Percentiles rank a stretch among this genome's conserved stretches.
Conservation (phyloP, 2,329 filamentous ascomycete species). For the Exophiala mesophila region DNA sequence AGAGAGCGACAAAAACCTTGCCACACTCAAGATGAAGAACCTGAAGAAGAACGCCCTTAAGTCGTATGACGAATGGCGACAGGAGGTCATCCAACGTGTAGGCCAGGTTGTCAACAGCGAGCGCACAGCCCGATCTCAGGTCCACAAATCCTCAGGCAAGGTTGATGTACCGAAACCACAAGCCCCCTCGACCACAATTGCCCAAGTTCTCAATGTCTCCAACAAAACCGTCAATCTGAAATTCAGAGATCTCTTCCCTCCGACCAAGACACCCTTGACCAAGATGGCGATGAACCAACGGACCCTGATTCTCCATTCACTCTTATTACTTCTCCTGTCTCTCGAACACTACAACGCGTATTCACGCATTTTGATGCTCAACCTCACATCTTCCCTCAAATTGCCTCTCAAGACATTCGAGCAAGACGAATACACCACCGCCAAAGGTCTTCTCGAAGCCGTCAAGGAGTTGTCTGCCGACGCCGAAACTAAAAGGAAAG, state of each 20-base stretch:
- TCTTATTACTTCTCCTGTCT: slow-evolving; percentile 68
- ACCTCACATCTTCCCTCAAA: slow-evolving; percentile 66
- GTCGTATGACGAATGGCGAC: slow-evolving; percentile 78
- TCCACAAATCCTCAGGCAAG: slow-evolving; percentile 26
- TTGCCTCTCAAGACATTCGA: slow-evolving; percentile 61
- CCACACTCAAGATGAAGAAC: slow-evolving; percentile 27
- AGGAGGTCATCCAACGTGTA: slow-evolving; percentile 63
- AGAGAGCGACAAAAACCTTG: slow-evolving; percentile 36
- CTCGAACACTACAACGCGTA: slow-evolving; percentile 72
- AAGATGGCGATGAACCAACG: slow-evolving; percentile 58
- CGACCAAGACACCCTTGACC: slow-evolving; percentile 57
- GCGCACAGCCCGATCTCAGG: slow-evolving; percentile 39
- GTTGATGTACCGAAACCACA: slow-evolving; percentile 11
- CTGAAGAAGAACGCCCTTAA: slow-evolving; percentile 64
- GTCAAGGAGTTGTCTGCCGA: slow-evolving; percentile 74
- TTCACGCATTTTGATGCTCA: slow-evolving; percentile 65
- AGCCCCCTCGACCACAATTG: slow-evolving; percentile 10
- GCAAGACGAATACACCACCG: slow-evolving; percentile 69
- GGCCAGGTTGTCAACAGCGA: slow-evolving; percentile 60
- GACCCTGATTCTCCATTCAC: slow-evolving; percentile 63
- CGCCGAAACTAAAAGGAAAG: slow-evolving; percentile 67
- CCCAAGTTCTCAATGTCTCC: slow-evolving; percentile 15
- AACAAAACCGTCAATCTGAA: slow-evolving; percentile 18
- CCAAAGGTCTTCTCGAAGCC: slow-evolving; percentile 67
- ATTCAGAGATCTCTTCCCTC: slow-evolving; percentile 51